Evolutionary conservation across 768 basidiomycete species (phyloP).

Genomic region (Trametes elegans): DNA sequence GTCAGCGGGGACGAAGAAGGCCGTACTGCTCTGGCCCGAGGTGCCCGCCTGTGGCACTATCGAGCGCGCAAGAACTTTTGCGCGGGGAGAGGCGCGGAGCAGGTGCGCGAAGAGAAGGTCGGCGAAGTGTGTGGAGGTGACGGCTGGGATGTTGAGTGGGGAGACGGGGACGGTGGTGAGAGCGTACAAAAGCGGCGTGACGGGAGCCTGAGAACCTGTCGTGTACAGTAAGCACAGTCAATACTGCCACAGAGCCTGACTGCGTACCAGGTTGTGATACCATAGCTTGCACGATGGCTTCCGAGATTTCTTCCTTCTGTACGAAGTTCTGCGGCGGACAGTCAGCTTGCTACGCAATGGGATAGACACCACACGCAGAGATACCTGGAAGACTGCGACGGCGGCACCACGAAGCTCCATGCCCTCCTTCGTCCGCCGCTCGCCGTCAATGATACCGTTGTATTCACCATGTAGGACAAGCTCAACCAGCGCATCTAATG

Average conservation of each 20-base stretch:
- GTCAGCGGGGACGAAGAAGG: slow-evolving; percentile 80
- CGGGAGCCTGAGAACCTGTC: slow-evolving; percentile 39
- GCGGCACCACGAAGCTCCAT: slow-evolving; percentile 78
- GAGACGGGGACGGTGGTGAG: slow-evolving; percentile 62
- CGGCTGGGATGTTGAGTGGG: slow-evolving; percentile 52
- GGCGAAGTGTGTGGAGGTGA: slow-evolving; percentile 70
- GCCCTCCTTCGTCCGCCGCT: slow-evolving; percentile 58
- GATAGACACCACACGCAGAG: not conserved
- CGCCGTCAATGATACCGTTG: slow-evolving; percentile 57
- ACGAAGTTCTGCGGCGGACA: slow-evolving; percentile 63
- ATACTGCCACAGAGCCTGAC: slow-evolving; percentile 3
- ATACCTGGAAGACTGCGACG: slow-evolving; percentile 80
- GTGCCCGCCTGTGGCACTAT: slow-evolving; percentile 53
- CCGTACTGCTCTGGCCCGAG: slow-evolving; percentile 31
- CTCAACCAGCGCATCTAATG: slow-evolving; percentile 79
- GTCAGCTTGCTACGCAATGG: not conserved
- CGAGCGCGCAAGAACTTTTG: slow-evolving; percentile 60
- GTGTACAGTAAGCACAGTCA: slow-evolving; percentile 13
- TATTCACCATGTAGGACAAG: slow-evolving; percentile 88
- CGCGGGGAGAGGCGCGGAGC: slow-evolving; percentile 61
- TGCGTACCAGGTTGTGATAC: slow-evolving; percentile 53
- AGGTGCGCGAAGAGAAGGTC: slow-evolving; percentile 79
- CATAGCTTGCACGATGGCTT: slow-evolving; percentile 73
- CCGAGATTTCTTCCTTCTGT: slow-evolving; percentile 65
- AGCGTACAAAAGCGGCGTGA: slow-evolving; percentile 70